phyloP scores from a whole-genome alignment of 2,329 filamentous ascomycete species.

The Aspergillaceae sp. region DNA sequence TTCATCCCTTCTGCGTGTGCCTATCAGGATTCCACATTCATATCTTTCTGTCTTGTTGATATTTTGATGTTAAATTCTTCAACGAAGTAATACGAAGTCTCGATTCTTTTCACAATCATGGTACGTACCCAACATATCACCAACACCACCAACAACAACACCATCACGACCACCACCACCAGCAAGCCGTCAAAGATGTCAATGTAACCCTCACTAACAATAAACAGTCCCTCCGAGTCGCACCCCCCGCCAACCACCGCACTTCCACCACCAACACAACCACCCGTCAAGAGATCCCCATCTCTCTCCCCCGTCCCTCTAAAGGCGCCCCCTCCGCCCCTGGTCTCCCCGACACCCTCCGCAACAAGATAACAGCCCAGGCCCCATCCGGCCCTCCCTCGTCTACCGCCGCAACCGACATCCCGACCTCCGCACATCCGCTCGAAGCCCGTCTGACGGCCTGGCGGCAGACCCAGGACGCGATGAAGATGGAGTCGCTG shows the following conservation, averaged over 20 bases:
- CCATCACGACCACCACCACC: slow-evolving; percentile 4
- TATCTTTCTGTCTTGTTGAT: background rate
- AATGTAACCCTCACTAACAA: slow-evolving; percentile 1
- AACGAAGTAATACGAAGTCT: too few species aligned
- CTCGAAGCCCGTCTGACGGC: slow-evolving; percentile 81
- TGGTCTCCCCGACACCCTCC: slow-evolving; percentile 87
- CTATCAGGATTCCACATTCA: background rate
- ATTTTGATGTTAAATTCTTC: too few species aligned
- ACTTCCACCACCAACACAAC: slow-evolving; percentile 57
- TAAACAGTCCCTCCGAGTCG: slow-evolving; percentile 75
- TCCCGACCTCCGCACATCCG: slow-evolving; percentile 66
- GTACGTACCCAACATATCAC: slow-evolving; percentile 14
- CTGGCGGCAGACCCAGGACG: slow-evolving; percentile 86
- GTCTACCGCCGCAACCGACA: slow-evolving; percentile 23
- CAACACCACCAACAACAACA: background rate
- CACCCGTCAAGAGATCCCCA: slow-evolving; percentile 41
- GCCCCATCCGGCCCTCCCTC: slow-evolving; percentile 40
- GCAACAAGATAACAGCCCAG: slow-evolving; percentile 65
- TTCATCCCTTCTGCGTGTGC: too few species aligned
- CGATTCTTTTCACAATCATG: slow-evolving; percentile 16
- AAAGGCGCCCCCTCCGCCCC: slow-evolving; percentile 80
- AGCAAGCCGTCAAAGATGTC: background rate
- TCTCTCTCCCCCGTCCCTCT: slow-evolving; percentile 47
- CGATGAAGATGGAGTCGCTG: slow-evolving; percentile 78
- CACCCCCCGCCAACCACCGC: slow-evolving; percentile 61